Base-by-base conservation (phyloP, 768 basidiomycete species). In the Pleurotus cornucopiae region DNA sequence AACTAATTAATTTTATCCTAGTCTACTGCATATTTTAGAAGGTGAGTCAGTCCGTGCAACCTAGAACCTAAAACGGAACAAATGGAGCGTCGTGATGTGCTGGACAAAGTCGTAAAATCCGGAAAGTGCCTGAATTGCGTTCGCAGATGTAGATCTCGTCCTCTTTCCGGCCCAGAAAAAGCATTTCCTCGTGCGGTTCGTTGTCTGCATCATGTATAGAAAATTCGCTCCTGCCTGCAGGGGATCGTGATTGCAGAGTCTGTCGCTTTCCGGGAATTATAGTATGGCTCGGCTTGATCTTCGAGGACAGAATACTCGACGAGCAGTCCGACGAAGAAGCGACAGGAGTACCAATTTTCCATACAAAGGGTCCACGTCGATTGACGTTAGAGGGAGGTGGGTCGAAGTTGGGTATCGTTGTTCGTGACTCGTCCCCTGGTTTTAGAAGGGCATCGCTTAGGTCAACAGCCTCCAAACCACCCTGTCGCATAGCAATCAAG, bases 131-230 rank as follows among this genome's bases (percentile, higher is more conserved):
- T 44, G 78, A 71, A 63, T 83, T 86, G 63, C 87, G 80, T 73
- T 94, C 91, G 64, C 91, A 93, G 54, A 93, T 73, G 65, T 91
- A 94, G 53, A 92, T 81, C 49, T 85, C 84, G 63, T 94, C 82
- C 41, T 82, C 81, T 60, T 82, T 84, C 59, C 91, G 79, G 53
- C 91, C 91, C 14, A 94, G 77, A 69, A 86, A 91, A 46, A 93
- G 68, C n/a, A 93, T 82, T 64, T 92, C 91, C 56, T 88, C 84
- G 23, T 76, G 73, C 56, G 73, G 67, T 56, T 84, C 84, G 13
- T 67, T 56, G 55, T 87, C 86, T 6, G 71, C 63, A 41, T 88
- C 85, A 20, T 73, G 72, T n/a, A 70, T 55, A 13, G 76, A 65
- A 57, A 78, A 78, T 58, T 90, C 88, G 2, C 73, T 68, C 60